These are phyloP conservation scores for Candida pseudofarinosa DNA, from an alignment of 805 yeast genomes.

Conservation along the genomic window DNA sequence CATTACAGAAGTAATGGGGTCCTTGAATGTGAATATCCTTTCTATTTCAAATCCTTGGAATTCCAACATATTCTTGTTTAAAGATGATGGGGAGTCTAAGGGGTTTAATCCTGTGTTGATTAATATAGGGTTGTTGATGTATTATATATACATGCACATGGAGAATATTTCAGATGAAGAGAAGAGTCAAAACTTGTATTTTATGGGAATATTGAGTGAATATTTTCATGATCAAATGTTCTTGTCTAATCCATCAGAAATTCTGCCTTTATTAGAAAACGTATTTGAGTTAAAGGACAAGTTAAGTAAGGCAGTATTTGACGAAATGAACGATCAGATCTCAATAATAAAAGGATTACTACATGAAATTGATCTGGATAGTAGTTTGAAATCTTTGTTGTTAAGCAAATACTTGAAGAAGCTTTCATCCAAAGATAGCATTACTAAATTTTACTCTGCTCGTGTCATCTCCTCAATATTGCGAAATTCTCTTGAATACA, in stretches of 20 bases:
- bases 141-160: neutral
- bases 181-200: constrained; percentile 5
- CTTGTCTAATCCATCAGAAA: constrained; percentile 3
- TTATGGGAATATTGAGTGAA: constrained; percentile 13
- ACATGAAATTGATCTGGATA: neutral
- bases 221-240: constrained; percentile 20
- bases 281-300: neutral
- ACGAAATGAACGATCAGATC: neutral
- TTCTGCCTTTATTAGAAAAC: neutral
- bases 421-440: neutral
- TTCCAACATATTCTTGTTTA: constrained; percentile 32
- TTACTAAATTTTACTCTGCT: constrained; percentile 13
- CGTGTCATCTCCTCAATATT: constrained; percentile 13
- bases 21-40: constrained; percentile 10
- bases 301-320: neutral
- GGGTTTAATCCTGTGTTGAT: constrained; percentile 4
- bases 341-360: neutral
- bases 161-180: neutral
- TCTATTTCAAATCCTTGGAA: constrained; percentile 47
- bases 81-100: constrained; percentile 3
- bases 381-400: neutral
- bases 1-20: neutral
- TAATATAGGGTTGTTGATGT: constrained; percentile 14
- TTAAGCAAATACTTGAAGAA: neutral
- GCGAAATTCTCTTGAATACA: constrained; percentile 12